phyloP scores from a whole-genome alignment of 208 protist genomes.

The Leishmania amazonensis region DNA sequence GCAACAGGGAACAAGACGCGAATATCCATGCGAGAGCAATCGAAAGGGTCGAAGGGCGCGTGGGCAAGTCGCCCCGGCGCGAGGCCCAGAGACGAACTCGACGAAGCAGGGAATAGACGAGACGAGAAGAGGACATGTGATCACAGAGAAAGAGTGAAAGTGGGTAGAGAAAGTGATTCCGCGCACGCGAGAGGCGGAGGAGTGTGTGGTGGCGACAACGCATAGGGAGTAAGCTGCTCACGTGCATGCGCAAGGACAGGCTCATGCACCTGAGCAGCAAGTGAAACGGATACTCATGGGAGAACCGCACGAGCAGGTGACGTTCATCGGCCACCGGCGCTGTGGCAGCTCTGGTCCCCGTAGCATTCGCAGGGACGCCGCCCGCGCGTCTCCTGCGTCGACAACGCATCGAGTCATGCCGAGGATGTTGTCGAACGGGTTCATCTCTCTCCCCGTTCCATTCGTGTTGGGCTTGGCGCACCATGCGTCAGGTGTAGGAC shows the following conservation, averaged over 20 bases:
- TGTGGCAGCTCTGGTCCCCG: background rate
- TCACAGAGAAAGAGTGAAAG: background rate
- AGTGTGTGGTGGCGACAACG: background rate
- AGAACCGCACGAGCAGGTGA: background rate
- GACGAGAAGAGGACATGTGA: background rate
- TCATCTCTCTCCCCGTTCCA: background rate
- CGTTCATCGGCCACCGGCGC: background rate
- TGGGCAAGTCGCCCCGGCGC: background rate
- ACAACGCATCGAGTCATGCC: background rate
- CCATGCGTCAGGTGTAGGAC: background rate
- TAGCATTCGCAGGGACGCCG: background rate
- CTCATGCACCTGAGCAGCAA: background rate
- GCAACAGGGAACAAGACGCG: background rate
- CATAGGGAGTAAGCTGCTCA: background rate
- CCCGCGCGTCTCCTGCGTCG: background rate
- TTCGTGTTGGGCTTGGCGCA: background rate
- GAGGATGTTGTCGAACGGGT: background rate
- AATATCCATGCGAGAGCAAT: background rate
- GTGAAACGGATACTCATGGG: background rate
- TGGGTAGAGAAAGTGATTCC: background rate
- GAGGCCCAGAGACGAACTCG: no score
- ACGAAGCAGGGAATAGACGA: background rate
- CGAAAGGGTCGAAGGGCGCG: background rate
- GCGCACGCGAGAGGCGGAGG: background rate
- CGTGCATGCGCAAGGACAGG: background rate